Conservation (phyloP, 2,329 filamentous ascomycete genomes). For the Cladosporium sp. region DNA sequence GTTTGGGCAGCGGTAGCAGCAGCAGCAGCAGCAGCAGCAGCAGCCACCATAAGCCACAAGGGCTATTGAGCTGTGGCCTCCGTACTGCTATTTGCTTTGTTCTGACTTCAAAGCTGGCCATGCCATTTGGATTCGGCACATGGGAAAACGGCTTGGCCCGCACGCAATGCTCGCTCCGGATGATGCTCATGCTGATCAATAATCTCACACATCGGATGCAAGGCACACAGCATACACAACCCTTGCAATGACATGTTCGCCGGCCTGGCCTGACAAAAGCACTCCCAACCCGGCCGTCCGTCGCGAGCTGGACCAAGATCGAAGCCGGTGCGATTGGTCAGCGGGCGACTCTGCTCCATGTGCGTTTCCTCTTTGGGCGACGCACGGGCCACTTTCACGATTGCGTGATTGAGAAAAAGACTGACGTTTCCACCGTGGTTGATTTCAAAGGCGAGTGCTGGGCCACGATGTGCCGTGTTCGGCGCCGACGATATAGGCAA, state of each 20-base stretch:
- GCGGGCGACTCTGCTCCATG: constrained; percentile 10
- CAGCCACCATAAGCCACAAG: too few species aligned
- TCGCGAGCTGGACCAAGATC: constrained; percentile 6
- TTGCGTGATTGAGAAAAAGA: constrained; percentile 13
- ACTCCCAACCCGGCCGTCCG: too few species aligned
- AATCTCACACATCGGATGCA: neutral
- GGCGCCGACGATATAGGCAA: constrained; percentile 21
- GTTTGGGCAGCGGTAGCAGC: too few species aligned
- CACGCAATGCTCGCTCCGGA: too few species aligned
- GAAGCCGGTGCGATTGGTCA: neutral
- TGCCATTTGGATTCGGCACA: too few species aligned
- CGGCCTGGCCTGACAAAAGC: constrained; percentile 5
- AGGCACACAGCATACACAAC: constrained; percentile 4
- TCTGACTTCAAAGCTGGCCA: too few species aligned
- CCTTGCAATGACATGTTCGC: neutral
- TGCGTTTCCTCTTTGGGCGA: neutral
- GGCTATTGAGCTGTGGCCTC: too few species aligned
- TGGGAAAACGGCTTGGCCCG: too few species aligned
- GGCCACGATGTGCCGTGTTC: constrained; percentile 14
- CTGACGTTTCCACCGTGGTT: constrained; percentile 10
- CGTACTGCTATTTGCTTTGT: too few species aligned
- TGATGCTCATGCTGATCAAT: constrained; percentile 12
- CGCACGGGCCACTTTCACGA: constrained; percentile 3
- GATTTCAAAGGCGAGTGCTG: constrained; percentile 20
- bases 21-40: too few species aligned